Evolutionary conservation across 1,284 basidiomycete genomes (phyloP).

Genomic region (Cystobasidiaceae sp.): DNA sequence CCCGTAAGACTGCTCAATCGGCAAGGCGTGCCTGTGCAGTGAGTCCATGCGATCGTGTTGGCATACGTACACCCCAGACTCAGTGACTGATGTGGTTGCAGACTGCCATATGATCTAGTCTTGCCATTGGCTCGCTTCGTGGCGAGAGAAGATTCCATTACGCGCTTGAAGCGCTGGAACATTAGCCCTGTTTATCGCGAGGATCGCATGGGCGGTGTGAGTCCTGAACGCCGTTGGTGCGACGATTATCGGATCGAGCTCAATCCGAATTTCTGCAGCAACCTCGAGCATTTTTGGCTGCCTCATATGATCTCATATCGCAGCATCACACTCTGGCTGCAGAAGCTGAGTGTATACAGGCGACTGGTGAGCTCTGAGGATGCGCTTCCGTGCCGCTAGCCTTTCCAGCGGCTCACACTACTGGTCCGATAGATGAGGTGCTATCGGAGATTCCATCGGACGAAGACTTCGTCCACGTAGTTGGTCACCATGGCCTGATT

Average conservation of each 20-base stretch:
- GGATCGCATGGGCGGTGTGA: slow-evolving; percentile 29
- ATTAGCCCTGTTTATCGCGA: slow-evolving; percentile 28
- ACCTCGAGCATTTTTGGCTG: slow-evolving; percentile 40
- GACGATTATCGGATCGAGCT: not conserved
- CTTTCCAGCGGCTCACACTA: too few relatives aligned
- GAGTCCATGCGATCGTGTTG: not conserved
- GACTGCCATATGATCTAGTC: slow-evolving; percentile 26
- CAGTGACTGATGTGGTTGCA: not conserved
- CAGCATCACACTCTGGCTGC: slow-evolving; percentile 38
- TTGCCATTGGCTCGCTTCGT: slow-evolving; percentile 39
- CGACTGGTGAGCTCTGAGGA: not conserved
- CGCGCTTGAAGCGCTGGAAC: slow-evolving; percentile 41
- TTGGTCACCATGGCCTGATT: slow-evolving; percentile 41
- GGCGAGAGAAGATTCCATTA: slow-evolving; percentile 39
- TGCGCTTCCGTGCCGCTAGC: too few relatives aligned
- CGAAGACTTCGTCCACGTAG: slow-evolving; percentile 36
- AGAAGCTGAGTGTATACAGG: slow-evolving; percentile 38
- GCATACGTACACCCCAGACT: not conserved
- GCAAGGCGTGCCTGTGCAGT: slow-evolving; percentile 41
- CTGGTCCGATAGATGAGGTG: slow-evolving; percentile 37
- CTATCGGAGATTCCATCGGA: slow-evolving; percentile 34
- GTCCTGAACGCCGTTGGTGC: too few relatives aligned
- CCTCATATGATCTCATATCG: slow-evolving; percentile 41
- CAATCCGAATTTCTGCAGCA: slow-evolving; percentile 31
- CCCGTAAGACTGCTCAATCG: slow-evolving; percentile 40